Conservation (phyloP, 2,329 filamentous ascomycete genomes). For the Epichloe scottii region DNA sequence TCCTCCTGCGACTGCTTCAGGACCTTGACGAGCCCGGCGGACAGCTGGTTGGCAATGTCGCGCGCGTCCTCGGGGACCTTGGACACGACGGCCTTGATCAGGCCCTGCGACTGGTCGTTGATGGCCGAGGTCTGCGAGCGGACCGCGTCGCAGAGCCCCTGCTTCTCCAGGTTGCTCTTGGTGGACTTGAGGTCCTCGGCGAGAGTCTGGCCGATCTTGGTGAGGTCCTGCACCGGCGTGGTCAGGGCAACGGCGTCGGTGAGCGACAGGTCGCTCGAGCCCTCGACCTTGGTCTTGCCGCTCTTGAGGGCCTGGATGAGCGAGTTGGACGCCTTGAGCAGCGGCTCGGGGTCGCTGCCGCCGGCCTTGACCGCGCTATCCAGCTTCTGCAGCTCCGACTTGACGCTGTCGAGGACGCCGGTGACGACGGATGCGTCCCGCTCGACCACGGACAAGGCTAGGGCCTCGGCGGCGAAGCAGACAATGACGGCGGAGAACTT, state of each 20-base stretch:
- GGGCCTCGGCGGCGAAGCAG: background rate
- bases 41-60: constrained; percentile 15
- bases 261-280: constrained; percentile 4
- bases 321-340: constrained; percentile 10
- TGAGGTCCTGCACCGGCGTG: constrained; percentile 10
- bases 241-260: constrained; percentile 8
- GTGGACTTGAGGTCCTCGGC: constrained; percentile 13
- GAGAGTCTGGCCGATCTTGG: constrained; percentile 12
- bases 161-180: constrained; percentile 14
- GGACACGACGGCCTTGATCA: constrained; percentile 17
- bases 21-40: constrained; percentile 10
- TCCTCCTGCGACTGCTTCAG: constrained; percentile 10
- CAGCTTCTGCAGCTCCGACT: constrained; percentile 8
- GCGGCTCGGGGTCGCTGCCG: constrained; percentile 8
- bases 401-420: constrained; percentile 6
- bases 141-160: constrained; percentile 15
- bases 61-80: constrained; percentile 18
- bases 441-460: background rate
- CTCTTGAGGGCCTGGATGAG: constrained; percentile 10
- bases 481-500: background rate
- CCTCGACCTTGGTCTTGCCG: constrained; percentile 8
- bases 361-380: constrained; percentile 12
- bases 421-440: constrained; percentile 7
- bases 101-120: constrained; percentile 11
- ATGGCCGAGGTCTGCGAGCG: constrained; percentile 12